phyloP scores from a whole-genome alignment of 768 basidiomycete genomes.

The Lentinula aciculospora region DNA sequence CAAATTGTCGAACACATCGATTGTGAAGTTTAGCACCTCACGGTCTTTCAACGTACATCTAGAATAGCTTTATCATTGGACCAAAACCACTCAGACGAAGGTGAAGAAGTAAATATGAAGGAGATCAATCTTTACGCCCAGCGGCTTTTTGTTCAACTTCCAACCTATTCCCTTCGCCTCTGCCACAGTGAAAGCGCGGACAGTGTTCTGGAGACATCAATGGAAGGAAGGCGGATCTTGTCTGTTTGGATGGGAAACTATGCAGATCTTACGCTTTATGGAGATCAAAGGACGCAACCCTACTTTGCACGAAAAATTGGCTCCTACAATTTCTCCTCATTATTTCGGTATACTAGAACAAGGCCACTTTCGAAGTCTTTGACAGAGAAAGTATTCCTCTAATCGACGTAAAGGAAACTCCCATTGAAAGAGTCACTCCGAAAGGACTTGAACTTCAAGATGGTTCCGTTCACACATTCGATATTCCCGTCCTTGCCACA shows the following conservation, averaged over 20 bases:
- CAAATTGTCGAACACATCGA: constrained; percentile 18
- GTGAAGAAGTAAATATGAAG: constrained; percentile 14
- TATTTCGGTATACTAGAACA: constrained; percentile 17
- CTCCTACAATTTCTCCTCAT: constrained; percentile 16
- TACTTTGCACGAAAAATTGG: constrained; percentile 18
- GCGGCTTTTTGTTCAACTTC: constrained; percentile 5
- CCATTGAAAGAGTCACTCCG: constrained; percentile 15
- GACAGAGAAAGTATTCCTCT: constrained; percentile 19
- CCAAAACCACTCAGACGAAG: constrained; percentile 11
- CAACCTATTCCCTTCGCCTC: constrained; percentile 11
- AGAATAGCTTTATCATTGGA: constrained; percentile 19
- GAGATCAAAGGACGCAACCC: constrained; percentile 16
- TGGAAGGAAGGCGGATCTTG: constrained; percentile 18
- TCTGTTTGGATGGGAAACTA: constrained; percentile 12
- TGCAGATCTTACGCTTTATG: constrained; percentile 18
- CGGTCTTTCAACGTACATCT: constrained; percentile 23
- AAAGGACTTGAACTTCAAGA: constrained; percentile 16
- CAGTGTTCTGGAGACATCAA: constrained; percentile 15
- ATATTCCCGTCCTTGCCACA: constrained; percentile 17
- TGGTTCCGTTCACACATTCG: constrained; percentile 16
- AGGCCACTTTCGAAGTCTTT: constrained; percentile 13
- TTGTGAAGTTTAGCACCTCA: constrained; percentile 14
- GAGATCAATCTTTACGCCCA: neutral
- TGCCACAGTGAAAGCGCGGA: constrained; percentile 14
- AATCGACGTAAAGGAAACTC: constrained; percentile 14